A percentile compares a stretch with the other conserved stretches of the same genome.
These are phyloP conservation scores for Cercospora berteroae DNA, from an alignment of 2,329 filamentous ascomycete species.

Conservation along the genomic window DNA sequence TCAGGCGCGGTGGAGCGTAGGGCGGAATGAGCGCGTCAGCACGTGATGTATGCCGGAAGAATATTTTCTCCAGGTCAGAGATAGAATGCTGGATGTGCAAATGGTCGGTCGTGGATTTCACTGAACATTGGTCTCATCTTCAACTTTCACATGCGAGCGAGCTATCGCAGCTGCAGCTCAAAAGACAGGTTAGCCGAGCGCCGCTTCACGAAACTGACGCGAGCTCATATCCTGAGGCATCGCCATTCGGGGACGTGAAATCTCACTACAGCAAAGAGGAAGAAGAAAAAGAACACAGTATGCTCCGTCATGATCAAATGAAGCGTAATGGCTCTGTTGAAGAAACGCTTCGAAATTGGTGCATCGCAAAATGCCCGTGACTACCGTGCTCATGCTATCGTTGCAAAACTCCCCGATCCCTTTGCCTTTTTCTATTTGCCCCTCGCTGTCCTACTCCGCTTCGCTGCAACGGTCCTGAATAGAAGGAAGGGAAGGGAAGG, in stretches of 20 bases:
- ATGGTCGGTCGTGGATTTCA: neutral
- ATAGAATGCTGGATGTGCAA: neutral
- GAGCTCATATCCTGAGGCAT: neutral
- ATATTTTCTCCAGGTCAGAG: neutral
- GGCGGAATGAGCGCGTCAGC: neutral
- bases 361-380: constrained; percentile 1
- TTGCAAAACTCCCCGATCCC: neutral
- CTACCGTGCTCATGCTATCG: constrained; percentile 2
- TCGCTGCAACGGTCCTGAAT: neutral
- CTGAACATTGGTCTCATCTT: neutral
- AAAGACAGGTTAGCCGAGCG: neutral
- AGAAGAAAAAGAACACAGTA: neutral
- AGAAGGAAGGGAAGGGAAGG: neutral
- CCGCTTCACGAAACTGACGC: constrained; percentile 2
- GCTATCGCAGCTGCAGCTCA: neutral
- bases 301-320: neutral
- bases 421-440: neutral
- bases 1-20: neutral
- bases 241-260: neutral
- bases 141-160: neutral
- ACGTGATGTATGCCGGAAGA: neutral
- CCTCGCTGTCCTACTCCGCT: neutral
- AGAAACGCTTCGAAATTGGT: constrained; percentile 9
- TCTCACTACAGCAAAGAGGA: neutral
- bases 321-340: constrained; percentile 13